Evolutionary conservation across 441 rosid genomes (phyloP).

Genomic region (Dalechampia spathulata): DNA sequence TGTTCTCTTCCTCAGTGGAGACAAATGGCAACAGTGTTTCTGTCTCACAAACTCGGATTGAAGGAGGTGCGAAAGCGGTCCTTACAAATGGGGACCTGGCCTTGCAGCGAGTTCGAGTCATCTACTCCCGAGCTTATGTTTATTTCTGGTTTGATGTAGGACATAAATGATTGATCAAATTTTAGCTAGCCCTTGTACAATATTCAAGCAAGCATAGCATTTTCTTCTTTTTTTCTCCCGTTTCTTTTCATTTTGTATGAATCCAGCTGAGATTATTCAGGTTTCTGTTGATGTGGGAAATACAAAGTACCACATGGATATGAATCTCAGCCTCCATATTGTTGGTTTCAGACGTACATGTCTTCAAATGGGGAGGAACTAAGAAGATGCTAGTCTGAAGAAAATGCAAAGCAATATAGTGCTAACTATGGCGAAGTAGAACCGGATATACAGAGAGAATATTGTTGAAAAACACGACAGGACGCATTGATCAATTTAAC

Average conservation of each 20-base stretch:
- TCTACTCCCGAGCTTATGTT: conserved; percentile 55
- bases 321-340: no score
- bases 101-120: conserved; percentile 83
- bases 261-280: no score
- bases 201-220: neutral
- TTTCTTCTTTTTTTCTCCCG: neutral
- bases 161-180: conserved; percentile 16
- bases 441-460: no score
- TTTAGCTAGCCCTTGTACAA: conserved; percentile 11
- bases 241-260: neutral
- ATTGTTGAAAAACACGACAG: no score
- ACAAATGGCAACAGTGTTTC: conserved; percentile 43
- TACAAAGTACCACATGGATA: no score
- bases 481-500: no score
- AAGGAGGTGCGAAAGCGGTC: conserved; percentile 92
- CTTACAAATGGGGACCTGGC: conserved; percentile 65
- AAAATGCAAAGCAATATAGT: no score
- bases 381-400: no score
- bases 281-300: no score
- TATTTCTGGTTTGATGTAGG: conserved; percentile 94
- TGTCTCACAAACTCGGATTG: conserved; percentile 74
- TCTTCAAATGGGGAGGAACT: no score
- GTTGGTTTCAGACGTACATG: no score
- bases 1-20: conserved; percentile 31
- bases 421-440: no score